Evolutionary conservation across 1,139 yeast genomes (phyloP).

Genomic region (Yamadazyma mexicana): DNA sequence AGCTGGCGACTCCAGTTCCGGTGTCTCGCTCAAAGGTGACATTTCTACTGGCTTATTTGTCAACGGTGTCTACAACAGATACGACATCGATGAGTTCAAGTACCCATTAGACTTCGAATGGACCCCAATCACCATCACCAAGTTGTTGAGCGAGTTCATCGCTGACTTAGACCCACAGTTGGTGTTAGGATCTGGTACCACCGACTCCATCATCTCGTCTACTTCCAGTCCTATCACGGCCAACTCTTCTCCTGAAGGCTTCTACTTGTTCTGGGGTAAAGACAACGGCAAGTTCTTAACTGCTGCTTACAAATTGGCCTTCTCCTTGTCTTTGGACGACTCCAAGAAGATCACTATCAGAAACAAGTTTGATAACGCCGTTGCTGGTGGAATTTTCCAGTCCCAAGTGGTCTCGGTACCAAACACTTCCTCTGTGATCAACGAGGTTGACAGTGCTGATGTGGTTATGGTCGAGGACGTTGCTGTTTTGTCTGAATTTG

Average conservation of each 20-base stretch:
- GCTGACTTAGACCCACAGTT: constrained; percentile 31
- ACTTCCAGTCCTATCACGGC: constrained; percentile 30
- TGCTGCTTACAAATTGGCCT: constrained; percentile 68
- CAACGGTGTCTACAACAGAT: constrained; percentile 40
- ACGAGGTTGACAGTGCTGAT: constrained; percentile 58
- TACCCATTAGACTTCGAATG: constrained; percentile 54
- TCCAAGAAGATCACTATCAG: constrained; percentile 54
- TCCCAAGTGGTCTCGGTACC: constrained; percentile 60
- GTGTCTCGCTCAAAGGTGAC: constrained; percentile 60
- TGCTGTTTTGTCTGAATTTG: constrained; percentile 52
- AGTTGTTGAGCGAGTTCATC: constrained; percentile 47
- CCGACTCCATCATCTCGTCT: constrained; percentile 5
- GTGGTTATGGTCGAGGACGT: constrained; percentile 63
- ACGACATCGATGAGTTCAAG: constrained; percentile 51
- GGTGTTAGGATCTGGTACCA: constrained; percentile 11
- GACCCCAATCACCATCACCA: constrained; percentile 56
- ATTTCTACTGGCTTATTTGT: constrained; percentile 72
- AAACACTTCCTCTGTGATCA: constrained; percentile 24
- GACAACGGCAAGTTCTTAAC: constrained; percentile 58
- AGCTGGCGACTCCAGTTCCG: constrained; percentile 27
- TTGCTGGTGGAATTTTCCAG: constrained; percentile 76
- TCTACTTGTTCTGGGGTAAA: constrained; percentile 65
- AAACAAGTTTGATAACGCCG: constrained; percentile 68
- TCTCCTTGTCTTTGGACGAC: constrained; percentile 68
- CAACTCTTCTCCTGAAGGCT: constrained; percentile 46